Percentiles rank a stretch among this genome's conserved stretches.
Conservation (phyloP, 495 filamentous ascomycete genomes). For the Daldinia vernicosa region DNA sequence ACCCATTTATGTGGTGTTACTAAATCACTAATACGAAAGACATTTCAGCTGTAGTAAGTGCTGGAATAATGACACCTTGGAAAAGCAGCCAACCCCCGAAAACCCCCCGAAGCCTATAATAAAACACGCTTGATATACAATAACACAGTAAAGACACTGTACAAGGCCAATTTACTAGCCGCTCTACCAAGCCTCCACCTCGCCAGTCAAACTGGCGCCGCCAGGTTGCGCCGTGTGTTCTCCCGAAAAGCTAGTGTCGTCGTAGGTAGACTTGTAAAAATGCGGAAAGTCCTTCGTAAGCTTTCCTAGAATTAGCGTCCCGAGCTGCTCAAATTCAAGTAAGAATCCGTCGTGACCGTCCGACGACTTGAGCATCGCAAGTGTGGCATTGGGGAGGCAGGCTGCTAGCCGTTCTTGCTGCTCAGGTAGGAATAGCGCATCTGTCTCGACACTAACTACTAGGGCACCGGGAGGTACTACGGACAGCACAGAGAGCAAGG, state of each 20-base stretch:
- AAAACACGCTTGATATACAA: constrained; percentile 18
- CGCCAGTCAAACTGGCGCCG: constrained; percentile 34
- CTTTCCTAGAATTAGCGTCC: constrained; percentile 40
- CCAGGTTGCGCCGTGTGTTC: constrained; percentile 34
- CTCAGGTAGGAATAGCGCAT: constrained; percentile 48
- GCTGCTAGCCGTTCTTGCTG: constrained; percentile 47
- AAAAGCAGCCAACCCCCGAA: constrained; percentile 1
- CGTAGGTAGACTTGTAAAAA: constrained; percentile 34
- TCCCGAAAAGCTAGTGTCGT: constrained; percentile 1
- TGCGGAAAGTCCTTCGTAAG: constrained; percentile 40
- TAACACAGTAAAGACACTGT: constrained; percentile 12
- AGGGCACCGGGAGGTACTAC: constrained; percentile 40
- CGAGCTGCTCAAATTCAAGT: constrained; percentile 48
- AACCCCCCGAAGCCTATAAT: constrained; percentile 10
- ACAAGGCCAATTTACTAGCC: background rate
- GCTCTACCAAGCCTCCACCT: constrained; percentile 37
- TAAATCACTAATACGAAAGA: constrained; percentile 5
- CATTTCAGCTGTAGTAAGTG: background rate
- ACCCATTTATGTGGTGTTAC: constrained; percentile 7
- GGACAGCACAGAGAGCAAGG: constrained; percentile 34
- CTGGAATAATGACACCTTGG: constrained; percentile 11
- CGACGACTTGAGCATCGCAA: constrained; percentile 40
- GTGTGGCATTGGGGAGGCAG: constrained; percentile 44
- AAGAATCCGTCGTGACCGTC: constrained; percentile 54
- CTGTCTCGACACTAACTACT: constrained; percentile 50